A percentile compares a stretch with the other conserved stretches of the same genome.
These are phyloP conservation scores for Neofusicoccum sp. DNA, from an alignment of 2,329 filamentous ascomycete species.

Conservation along the genomic window DNA sequence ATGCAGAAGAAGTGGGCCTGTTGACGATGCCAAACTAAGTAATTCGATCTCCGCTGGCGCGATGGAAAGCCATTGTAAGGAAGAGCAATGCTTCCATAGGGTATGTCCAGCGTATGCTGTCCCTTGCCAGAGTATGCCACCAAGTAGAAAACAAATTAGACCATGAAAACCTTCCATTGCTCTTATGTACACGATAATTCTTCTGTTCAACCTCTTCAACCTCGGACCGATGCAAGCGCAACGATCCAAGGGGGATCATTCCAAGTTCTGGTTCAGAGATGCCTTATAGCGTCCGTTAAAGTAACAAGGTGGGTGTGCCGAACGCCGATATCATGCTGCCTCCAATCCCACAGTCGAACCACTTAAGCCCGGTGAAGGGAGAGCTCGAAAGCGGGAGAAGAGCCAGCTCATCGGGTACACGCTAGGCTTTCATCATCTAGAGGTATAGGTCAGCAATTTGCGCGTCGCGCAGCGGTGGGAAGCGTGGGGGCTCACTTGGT, in stretches of 20 bases:
- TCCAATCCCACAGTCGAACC: constrained; percentile 67
- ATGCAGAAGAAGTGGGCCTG: constrained; percentile 20
- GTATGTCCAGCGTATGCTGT: not conserved
- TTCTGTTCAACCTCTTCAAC: constrained; percentile 26
- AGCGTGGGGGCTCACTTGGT: constrained; percentile 67
- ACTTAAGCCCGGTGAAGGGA: constrained; percentile 87
- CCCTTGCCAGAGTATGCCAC: not conserved
- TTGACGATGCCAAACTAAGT: constrained; percentile 13
- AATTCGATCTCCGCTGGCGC: constrained; percentile 5
- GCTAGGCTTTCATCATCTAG: constrained; percentile 99
- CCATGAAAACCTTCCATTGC: not conserved
- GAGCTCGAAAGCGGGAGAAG: constrained; percentile 70
- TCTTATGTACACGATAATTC: constrained; percentile 2
- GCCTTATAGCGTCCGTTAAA: constrained; percentile 92
- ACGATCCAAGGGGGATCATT: constrained; percentile 33
- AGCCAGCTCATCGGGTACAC: constrained; percentile 89
- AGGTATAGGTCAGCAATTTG: constrained; percentile 31
- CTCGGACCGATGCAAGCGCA: constrained; percentile 11
- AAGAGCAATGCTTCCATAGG: not conserved
- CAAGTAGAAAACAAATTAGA: not conserved
- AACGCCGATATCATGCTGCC: constrained; percentile 96
- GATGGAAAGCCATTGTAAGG: constrained; percentile 13
- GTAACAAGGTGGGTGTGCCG: constrained; percentile 99
- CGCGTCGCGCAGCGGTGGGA: not conserved
- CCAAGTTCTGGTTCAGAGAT: constrained; percentile 82